Evolutionary conservation across 805 yeast genomes (phyloP), one percentile per base, ranked within the genome.

Genomic region (Yarrowia phangngaensis): DNA sequence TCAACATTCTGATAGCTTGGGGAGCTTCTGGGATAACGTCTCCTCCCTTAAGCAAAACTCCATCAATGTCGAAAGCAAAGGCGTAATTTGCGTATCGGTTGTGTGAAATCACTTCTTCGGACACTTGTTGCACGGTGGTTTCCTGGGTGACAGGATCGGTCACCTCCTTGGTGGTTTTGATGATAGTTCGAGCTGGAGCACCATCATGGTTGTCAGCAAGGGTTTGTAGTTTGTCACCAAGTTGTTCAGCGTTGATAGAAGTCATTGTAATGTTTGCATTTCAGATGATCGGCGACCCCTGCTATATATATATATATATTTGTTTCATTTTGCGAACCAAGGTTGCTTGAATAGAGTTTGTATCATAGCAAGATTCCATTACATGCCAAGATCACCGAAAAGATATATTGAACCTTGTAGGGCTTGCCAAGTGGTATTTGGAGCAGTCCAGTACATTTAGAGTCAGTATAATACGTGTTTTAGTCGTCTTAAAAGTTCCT

Each of bases 41-140:
- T 2, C 92, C 89, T 12, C 95, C 95, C 53, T 84, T 74, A 54
- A 87, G 79, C 35, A 87, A 77, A 36, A 87, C 96, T 33, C 96
- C 96, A 62, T 87, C 96, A 50, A 87, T 87, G 67, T 88, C 95
- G 64, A 88, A 87, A 30, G 94, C 92, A 70, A 87, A 87, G 2
- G 95, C 95, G 28, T 53, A 53, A 17, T 54, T 53, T n/a, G 56
- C 58, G n/a, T 51, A 52, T 41, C 56, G 52, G 17, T 56, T 52
- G 31, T 55, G 56, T 24, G 53, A 20, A 13, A 41, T 41, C 16
- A 41, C 45, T 24, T 38, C 45, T 16, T 38, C 45, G 23, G 45
- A 26, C 13, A 32, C 17, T 16, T 27, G 19, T 24, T 38, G 32
- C 19, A 38, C 4, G 8, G 17, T 38, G 24, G 17, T 38, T 14